These are phyloP conservation scores for Persicaria tinctoria DNA, from an alignment of 148 eudicot genomes.

Conservation along the genomic window DNA sequence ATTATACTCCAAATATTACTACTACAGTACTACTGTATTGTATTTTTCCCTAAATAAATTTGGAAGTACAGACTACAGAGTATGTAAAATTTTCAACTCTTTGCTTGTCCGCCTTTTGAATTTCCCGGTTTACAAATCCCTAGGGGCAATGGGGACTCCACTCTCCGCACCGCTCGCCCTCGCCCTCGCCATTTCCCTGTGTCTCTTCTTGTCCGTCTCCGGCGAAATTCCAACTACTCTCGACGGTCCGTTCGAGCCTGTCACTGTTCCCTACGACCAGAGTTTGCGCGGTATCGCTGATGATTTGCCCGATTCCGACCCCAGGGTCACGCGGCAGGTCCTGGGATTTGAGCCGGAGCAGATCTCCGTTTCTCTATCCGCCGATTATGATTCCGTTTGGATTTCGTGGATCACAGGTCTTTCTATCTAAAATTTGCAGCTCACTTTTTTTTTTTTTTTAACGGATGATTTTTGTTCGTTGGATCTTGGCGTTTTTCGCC, in stretches of 20 bases:
- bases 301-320: slow-evolving; percentile 75
- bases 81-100: not conserved
- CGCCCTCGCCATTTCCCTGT: slow-evolving; percentile 11
- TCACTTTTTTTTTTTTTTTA: not conserved
- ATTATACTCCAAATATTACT: not conserved
- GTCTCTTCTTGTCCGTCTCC: slow-evolving; percentile 14
- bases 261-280: slow-evolving; percentile 58
- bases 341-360: slow-evolving; percentile 78
- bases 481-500: not conserved
- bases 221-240: slow-evolving; percentile 57
- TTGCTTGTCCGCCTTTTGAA: not conserved
- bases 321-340: slow-evolving; percentile 58
- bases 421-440: not conserved
- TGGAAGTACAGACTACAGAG: not conserved
- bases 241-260: slow-evolving; percentile 81
- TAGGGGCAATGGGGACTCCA: slow-evolving; percentile 19
- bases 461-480: not conserved
- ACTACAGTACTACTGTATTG: not conserved
- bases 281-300: slow-evolving; percentile 67
- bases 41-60: too few relatives aligned
- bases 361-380: slow-evolving; percentile 71
- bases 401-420: slow-evolving; percentile 97
- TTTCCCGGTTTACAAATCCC: slow-evolving; percentile 16
- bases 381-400: slow-evolving; percentile 75
- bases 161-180: not conserved